These are phyloP conservation scores for Amphichorda felina DNA, from an alignment of 2,329 filamentous ascomycete genomes.

Conservation along the genomic window DNA sequence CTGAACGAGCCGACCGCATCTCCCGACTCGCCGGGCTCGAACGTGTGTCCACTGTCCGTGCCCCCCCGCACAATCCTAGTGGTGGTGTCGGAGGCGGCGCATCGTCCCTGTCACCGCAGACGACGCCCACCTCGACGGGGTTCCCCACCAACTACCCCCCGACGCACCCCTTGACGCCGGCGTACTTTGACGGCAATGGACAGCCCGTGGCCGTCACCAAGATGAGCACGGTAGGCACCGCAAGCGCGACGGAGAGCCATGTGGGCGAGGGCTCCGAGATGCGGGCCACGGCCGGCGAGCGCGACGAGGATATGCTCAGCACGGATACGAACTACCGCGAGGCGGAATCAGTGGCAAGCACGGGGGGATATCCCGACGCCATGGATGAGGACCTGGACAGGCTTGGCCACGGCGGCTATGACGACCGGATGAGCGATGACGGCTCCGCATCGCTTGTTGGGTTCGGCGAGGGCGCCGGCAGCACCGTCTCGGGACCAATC, in stretches of 20 bases:
- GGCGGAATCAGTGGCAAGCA: conserved; percentile 47
- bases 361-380: conserved; percentile 27
- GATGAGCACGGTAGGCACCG: conserved; percentile 85
- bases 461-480: conserved; percentile 85
- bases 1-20: conserved; percentile 89
- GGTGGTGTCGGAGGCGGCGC: conserved; percentile 11
- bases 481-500: conserved; percentile 71
- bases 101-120: conserved; percentile 34
- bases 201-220: conserved; percentile 56
- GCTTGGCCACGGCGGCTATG: conserved; percentile 33
- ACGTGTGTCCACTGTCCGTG: conserved; percentile 66
- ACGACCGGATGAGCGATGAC: conserved; percentile 77
- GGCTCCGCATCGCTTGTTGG: conserved; percentile 75
- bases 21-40: conserved; percentile 89
- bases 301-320: conserved; percentile 58
- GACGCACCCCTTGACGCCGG: conserved; percentile 36
- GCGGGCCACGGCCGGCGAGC: conserved; percentile 39
- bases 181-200: conserved; percentile 72
- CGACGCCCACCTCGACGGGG: conserved; percentile 35
- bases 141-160: conserved; percentile 26
- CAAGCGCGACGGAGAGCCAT: conserved; percentile 72
- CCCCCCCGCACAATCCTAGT: conserved; percentile 21
- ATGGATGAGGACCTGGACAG: conserved; percentile 43
- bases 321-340: conserved; percentile 50
- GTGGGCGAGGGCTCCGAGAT: conserved; percentile 43